Base-by-base conservation (phyloP, 1,284 basidiomycete species). In the Porogramme epimiltina region DNA sequence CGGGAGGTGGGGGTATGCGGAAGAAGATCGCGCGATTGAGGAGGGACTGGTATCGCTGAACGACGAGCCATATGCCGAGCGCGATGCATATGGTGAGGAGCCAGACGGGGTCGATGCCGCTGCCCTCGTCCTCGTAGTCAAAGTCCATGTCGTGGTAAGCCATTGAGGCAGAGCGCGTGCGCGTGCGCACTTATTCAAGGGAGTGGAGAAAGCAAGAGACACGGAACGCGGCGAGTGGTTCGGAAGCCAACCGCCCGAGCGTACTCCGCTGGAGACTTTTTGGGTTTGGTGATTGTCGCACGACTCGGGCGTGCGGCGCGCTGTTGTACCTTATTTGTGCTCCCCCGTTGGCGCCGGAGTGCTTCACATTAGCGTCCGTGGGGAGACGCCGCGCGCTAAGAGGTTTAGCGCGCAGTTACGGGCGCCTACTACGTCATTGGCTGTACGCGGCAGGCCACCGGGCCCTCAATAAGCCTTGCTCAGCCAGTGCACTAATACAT, bases 1-100 rank as follows among this genome's bases (percentile, higher is more conserved):
- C 91, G 36, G 77, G 72, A n/a, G 87, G 89, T 8, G 71, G 64
- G 33, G 72, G 72, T 62, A 78, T 75, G 42, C 71, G 63, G 68
- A 93, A 93, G 4, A 78, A 75, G 2, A 91, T 77, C 0, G 91
- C 81, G 51, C 82, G 84, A 62, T 88, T 90, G 60, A 81, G 80
- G 43, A 83, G 78, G 61, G 81, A 82, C 62, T 87, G 82, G 68
- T 90, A 88, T 44, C 89, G 80, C 68, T 82, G 74, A 60, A 84
- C 78, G 45, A 91, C 88, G 20, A 90, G 73, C 76, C 82, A 91
- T 54, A 91, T 88, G 28, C 89, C 89, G 49, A 87, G 74, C 38
- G 79, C 85, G 57, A 88, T 81, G 73, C 85, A 89, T 31, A 81
- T 64, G 2, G 82, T 77, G 25, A 90, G 70, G 20, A 68, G 66